These are phyloP conservation scores for Boletus albobrunnescens DNA, from an alignment of 1,284 basidiomycete species.

Conservation along the genomic window DNA sequence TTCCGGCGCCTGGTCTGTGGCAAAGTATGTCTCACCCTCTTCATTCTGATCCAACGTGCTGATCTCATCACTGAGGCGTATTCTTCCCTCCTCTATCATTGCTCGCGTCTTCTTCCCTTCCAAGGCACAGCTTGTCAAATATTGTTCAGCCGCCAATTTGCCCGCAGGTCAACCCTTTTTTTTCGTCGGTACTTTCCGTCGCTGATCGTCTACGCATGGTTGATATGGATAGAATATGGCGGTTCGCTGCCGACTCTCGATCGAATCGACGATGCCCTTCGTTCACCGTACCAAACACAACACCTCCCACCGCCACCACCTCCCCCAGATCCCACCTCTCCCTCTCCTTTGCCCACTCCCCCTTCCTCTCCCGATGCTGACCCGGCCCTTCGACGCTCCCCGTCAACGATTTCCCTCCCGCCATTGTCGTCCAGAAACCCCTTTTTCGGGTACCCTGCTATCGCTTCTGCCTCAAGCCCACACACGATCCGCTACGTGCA, in stretches of 20 bases:
- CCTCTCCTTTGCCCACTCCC: neutral
- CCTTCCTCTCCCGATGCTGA: neutral
- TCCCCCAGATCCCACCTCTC: neutral
- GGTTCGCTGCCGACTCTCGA: constrained; percentile 48
- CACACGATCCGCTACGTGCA: constrained; percentile 44
- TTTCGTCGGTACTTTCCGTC: neutral
- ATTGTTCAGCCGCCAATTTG: constrained; percentile 24
- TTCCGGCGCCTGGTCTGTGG: constrained; percentile 70
- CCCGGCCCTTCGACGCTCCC: neutral
- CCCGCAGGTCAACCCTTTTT: constrained; percentile 20
- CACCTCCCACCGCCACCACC: constrained; percentile 8
- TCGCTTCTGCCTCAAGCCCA: constrained; percentile 34
- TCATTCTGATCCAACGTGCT: constrained; percentile 11
- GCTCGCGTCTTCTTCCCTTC: constrained; percentile 73
- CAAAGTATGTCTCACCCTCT: constrained; percentile 49
- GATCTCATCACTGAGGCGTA: constrained; percentile 42
- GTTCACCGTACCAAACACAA: constrained; percentile 5
- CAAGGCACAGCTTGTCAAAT: constrained; percentile 46
- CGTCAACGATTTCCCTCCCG: constrained; percentile 35
- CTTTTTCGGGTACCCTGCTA: constrained; percentile 78
- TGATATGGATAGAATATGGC: constrained; percentile 52
- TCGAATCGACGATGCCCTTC: constrained; percentile 47
- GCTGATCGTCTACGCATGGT: no score
- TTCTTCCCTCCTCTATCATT: constrained; percentile 67
- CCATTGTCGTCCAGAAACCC: constrained; percentile 66